phyloP scores from a whole-genome alignment of 2,329 filamentous ascomycete species.

The Colletotrichum coccodes region DNA sequence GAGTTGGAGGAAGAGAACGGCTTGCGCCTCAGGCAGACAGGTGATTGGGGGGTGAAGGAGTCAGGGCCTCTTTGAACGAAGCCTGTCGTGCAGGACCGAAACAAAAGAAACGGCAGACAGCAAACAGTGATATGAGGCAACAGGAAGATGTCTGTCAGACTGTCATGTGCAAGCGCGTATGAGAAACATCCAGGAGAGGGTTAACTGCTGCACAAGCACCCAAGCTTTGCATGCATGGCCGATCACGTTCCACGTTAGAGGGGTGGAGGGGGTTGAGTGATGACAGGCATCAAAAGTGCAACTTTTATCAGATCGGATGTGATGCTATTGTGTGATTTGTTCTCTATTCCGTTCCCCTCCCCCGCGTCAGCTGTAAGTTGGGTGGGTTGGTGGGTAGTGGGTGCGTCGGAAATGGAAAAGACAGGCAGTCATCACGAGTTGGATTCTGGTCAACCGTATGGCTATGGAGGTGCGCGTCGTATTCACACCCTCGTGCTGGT shows the following conservation, averaged over 20 bases:
- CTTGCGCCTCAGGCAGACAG: neutral
- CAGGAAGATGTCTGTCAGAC: neutral
- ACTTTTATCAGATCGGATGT: neutral
- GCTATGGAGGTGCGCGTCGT: neutral
- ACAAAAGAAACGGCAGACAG: neutral
- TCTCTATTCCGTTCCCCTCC: neutral
- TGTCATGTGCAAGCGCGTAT: neutral
- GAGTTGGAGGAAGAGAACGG: neutral
- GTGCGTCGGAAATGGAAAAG: neutral
- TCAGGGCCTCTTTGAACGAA: conserved; percentile 1
- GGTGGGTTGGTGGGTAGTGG: neutral
- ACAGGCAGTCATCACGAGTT: too few species aligned
- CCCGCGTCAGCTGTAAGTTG: neutral
- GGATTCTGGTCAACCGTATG: too few species aligned
- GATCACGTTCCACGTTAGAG: conserved; percentile 17
- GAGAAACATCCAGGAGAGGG: neutral
- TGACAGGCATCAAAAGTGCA: conserved; percentile 20
- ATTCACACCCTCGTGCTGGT: conserved; percentile 13
- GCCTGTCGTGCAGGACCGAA: neutral
- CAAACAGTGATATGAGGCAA: neutral
- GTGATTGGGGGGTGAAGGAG: conserved; percentile 6
- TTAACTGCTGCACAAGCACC: neutral
- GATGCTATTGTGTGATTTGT: neutral
- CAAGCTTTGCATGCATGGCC: conserved; percentile 21
- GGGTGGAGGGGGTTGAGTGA: neutral